Conservation (phyloP, 2,329 filamentous ascomycete species). For the Paracamarosporium sp. region DNA sequence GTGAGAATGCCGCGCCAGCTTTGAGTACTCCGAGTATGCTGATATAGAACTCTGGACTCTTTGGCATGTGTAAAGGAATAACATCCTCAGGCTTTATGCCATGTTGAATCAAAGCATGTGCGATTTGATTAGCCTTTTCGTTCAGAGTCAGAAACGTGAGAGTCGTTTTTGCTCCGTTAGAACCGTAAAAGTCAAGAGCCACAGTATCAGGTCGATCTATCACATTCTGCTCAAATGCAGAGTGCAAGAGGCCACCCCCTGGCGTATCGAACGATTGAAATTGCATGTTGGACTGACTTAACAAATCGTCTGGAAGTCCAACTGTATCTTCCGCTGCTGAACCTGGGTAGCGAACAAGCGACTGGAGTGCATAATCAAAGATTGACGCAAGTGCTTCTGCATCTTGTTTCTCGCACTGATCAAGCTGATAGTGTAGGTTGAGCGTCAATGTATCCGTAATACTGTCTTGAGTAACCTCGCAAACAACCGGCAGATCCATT, state of each 20-base stretch:
- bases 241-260: conserved; percentile 39
- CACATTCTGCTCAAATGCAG: conserved; percentile 47
- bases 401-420: conserved; percentile 34
- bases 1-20: conserved; percentile 47
- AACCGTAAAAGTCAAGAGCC: conserved; percentile 49
- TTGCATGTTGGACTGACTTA: conserved; percentile 32
- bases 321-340: conserved; percentile 29
- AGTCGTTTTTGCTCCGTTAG: conserved; percentile 31
- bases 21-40: conserved; percentile 50
- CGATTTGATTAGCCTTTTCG: conserved; percentile 40
- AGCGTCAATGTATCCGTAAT: conserved; percentile 62
- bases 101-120: conserved; percentile 33
- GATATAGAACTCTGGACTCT: conserved; percentile 44
- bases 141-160: conserved; percentile 45
- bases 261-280: conserved; percentile 12
- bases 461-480: conserved; percentile 71
- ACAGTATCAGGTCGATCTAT: conserved; percentile 28
- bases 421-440: conserved; percentile 63
- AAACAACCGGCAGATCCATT: conserved; percentile 80
- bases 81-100: conserved; percentile 38
- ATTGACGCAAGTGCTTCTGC: conserved; percentile 34
- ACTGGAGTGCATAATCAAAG: conserved; percentile 33
- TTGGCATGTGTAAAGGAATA: conserved; percentile 43
- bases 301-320: conserved; percentile 26
- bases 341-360: conserved; percentile 30